These are phyloP conservation scores for Agrocybe pediades DNA, from an alignment of 768 basidiomycete genomes.

Conservation along the genomic window DNA sequence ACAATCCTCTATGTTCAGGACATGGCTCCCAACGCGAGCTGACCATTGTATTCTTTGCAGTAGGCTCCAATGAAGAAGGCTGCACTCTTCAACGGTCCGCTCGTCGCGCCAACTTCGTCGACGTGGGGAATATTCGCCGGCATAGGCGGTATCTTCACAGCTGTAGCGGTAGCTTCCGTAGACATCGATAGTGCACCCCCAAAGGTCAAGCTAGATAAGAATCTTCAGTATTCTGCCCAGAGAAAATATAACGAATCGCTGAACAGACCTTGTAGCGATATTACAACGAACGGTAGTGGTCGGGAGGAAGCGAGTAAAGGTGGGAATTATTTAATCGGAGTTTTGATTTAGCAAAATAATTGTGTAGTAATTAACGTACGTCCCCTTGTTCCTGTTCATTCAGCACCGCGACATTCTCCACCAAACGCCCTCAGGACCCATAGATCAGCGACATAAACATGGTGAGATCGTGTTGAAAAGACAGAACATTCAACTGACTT, in stretches of 20 bases:
- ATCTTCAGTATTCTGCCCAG: constrained; percentile 43
- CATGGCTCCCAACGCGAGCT: constrained; percentile 4
- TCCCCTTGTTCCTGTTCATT: not conserved
- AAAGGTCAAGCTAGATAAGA: constrained; percentile 34
- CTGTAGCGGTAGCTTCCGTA: constrained; percentile 45
- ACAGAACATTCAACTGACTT: not conserved
- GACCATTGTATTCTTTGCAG: constrained; percentile 97
- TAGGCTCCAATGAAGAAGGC: constrained; percentile 96
- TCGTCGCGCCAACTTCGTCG: constrained; percentile 85
- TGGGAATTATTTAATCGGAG: constrained; percentile 13
- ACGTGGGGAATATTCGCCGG: constrained; percentile 73
- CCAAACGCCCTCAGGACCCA: no score
- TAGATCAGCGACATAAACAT: no score
- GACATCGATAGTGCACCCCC: constrained; percentile 39
- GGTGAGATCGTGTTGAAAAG: not conserved
- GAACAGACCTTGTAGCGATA: constrained; percentile 6
- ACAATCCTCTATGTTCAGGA: not conserved
- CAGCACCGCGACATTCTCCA: no score
- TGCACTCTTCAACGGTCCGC: constrained; percentile 93
- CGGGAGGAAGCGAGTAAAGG: constrained; percentile 14
- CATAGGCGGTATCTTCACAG: constrained; percentile 67
- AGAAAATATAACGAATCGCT: not conserved
- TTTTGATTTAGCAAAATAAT: constrained; percentile 2
- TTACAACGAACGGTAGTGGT: constrained; percentile 8
- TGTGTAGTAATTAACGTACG: not conserved